Conservation (phyloP, 2,329 filamentous ascomycete species). For the Catunica adiposa region DNA sequence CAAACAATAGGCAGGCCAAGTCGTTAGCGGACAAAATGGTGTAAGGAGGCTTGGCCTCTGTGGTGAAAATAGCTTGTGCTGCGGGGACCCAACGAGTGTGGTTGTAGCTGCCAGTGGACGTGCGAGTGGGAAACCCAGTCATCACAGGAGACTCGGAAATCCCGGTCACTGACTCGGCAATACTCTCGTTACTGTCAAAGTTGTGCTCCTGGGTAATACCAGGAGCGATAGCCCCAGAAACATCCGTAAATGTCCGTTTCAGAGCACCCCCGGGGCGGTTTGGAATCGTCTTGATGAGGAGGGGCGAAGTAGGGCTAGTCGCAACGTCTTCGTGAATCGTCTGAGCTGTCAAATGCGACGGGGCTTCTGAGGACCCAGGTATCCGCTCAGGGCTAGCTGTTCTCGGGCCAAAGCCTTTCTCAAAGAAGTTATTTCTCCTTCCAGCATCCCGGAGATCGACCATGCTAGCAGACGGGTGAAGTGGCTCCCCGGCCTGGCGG, state of each 20-base stretch:
- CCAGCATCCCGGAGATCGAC: conserved; percentile 9
- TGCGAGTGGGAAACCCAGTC: conserved; percentile 4
- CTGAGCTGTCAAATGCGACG: conserved; percentile 8
- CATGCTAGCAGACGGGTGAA: conserved; percentile 56
- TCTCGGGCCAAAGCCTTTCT: conserved; percentile 7
- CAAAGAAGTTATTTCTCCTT: conserved; percentile 2
- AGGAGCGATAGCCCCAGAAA: neutral
- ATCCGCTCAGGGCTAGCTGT: conserved; percentile 12
- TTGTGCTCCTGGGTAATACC: conserved; percentile 3
- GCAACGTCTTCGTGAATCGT: conserved; percentile 10
- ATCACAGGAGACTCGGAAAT: conserved; percentile 8
- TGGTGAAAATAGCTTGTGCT: conserved; percentile 93
- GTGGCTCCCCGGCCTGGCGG: conserved; percentile 65
- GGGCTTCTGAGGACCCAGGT: neutral
- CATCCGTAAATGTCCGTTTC: conserved; percentile 13
- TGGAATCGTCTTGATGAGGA: neutral
- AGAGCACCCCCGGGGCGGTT: neutral
- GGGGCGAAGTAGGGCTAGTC: neutral
- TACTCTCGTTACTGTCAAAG: neutral
- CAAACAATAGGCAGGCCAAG: conserved; percentile 79
- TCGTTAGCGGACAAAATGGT: conserved; percentile 95
- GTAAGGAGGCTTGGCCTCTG: conserved; percentile 79
- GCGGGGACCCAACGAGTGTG: conserved; percentile 79
- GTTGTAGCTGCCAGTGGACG: conserved; percentile 44
- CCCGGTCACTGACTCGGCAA: neutral